These are phyloP conservation scores for Euphorbia schlechtendalii DNA, from an alignment of 441 rosid species.

Conservation along the genomic window DNA sequence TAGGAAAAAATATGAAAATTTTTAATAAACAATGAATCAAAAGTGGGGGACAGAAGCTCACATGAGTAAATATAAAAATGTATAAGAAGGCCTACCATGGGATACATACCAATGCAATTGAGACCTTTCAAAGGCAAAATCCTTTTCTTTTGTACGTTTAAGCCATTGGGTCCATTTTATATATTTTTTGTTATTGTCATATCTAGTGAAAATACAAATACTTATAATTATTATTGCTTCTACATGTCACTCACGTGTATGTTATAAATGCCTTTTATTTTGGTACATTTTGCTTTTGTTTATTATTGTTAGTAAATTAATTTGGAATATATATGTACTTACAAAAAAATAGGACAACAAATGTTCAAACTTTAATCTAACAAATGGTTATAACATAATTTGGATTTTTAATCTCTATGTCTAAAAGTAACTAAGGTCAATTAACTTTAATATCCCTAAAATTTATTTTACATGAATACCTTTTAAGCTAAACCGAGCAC, in stretches of 20 bases:
- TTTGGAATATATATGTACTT: no score
- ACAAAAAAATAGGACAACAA: no score
- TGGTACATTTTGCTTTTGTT: no score
- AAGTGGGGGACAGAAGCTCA: slow-evolving; percentile 3
- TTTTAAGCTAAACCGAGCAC: no score
- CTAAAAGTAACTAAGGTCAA: no score
- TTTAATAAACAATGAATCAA: background rate
- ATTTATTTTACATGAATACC: no score
- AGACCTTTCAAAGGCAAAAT: slow-evolving; percentile 12
- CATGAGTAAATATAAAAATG: slow-evolving; percentile 4
- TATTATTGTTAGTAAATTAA: no score
- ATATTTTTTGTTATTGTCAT: background rate
- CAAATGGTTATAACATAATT: no score
- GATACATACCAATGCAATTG: background rate
- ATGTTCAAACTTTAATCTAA: no score
- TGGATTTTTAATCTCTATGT: no score
- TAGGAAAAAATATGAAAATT: background rate
- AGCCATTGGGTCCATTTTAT: slow-evolving; percentile 8
- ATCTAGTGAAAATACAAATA: background rate
- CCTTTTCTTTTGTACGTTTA: slow-evolving; percentile 1
- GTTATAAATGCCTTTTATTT: slow-evolving; percentile 25
- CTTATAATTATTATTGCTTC: background rate
- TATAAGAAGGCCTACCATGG: slow-evolving; percentile 1
- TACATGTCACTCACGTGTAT: slow-evolving; percentile 32
- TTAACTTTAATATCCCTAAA: no score